Percentiles rank a stretch among this genome's conserved stretches.
These are phyloP conservation scores for Coniella lustricola DNA, from an alignment of 2,329 filamentous ascomycete genomes.

Conservation along the genomic window DNA sequence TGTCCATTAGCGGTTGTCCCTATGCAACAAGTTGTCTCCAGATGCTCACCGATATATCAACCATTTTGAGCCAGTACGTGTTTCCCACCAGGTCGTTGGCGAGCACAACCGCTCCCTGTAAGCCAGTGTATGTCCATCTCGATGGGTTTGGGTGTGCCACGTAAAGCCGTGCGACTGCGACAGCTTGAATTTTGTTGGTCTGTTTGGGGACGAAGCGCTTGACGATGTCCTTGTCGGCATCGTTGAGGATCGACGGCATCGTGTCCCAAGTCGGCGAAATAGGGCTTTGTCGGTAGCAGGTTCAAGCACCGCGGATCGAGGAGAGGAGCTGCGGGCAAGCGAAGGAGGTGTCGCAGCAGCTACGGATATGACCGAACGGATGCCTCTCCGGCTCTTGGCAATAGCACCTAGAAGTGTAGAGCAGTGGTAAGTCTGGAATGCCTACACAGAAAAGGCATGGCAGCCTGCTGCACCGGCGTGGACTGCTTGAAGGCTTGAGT, in stretches of 20 bases:
- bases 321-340: not conserved
- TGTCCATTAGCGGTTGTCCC: slow-evolving; percentile 28
- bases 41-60: slow-evolving; percentile 79
- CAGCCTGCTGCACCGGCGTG: too few relatives aligned
- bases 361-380: not conserved
- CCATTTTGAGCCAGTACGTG: slow-evolving; percentile 96
- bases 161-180: slow-evolving; percentile 88
- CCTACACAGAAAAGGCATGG: too few relatives aligned
- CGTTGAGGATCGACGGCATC: slow-evolving; percentile 67
- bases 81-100: slow-evolving; percentile 91
- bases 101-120: slow-evolving; percentile 86
- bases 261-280: slow-evolving; percentile 19
- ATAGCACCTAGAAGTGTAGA: not conserved
- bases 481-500: too few relatives aligned
- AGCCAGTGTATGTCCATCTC: slow-evolving; percentile 88
- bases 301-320: not conserved
- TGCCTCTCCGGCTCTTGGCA: slow-evolving; percentile 5
- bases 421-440: too few relatives aligned
- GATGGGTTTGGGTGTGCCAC: slow-evolving; percentile 79
- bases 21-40: not conserved
- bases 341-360: not conserved
- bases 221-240: slow-evolving; percentile 94
- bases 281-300: slow-evolving; percentile 5
- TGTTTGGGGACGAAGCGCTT: slow-evolving; percentile 90
- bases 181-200: slow-evolving; percentile 94